Percentiles rank a stretch among this genome's conserved stretches.
phyloP scores from a whole-genome alignment of 345 rosid genomes.

The Populus euphratica region DNA sequence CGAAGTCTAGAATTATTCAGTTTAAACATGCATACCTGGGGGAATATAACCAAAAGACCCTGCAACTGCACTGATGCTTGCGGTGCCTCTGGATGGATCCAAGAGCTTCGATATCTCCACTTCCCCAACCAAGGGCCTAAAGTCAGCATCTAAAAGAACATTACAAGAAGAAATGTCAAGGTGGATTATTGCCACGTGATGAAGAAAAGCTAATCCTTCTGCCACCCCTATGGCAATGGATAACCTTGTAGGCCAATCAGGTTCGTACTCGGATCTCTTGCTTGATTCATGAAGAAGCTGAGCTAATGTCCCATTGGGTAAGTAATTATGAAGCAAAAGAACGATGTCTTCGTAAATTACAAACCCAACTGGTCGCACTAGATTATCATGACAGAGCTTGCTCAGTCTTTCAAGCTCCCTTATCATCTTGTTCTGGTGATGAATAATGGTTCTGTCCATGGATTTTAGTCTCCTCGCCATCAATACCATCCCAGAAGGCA shows the following conservation, averaged over 20 bases:
- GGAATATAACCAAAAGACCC: slow-evolving; percentile 40
- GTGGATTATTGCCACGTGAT: slow-evolving; percentile 31
- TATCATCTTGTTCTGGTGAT: slow-evolving; percentile 92
- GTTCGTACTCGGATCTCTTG: slow-evolving; percentile 62
- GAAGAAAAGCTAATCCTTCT: slow-evolving; percentile 34
- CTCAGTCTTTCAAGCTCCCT: slow-evolving; percentile 93
- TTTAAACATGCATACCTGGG: slow-evolving; percentile 22
- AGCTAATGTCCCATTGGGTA: slow-evolving; percentile 74
- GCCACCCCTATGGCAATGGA: slow-evolving; percentile 33
- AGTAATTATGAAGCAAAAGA: slow-evolving; percentile 77
- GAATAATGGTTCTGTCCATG: slow-evolving; percentile 75
- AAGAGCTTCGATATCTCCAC: slow-evolving; percentile 36
- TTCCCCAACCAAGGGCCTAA: slow-evolving; percentile 29
- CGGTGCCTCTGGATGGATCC: slow-evolving; percentile 37
- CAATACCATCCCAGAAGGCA: slow-evolving; percentile 90
- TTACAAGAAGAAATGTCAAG: slow-evolving; percentile 34
- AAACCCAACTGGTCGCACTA: slow-evolving; percentile 74
- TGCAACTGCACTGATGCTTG: slow-evolving; percentile 41
- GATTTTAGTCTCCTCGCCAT: slow-evolving; percentile 81
- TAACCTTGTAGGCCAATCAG: slow-evolving; percentile 39
- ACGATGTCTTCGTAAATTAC: slow-evolving; percentile 90
- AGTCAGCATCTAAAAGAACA: slow-evolving; percentile 30
- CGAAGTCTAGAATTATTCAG: not conserved
- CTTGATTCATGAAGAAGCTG: slow-evolving; percentile 75
- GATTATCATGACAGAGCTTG: slow-evolving; percentile 87